These are phyloP conservation scores for Pythium vanterpoolii DNA, from an alignment of 352 stramenopile genomes.

Conservation along the genomic window DNA sequence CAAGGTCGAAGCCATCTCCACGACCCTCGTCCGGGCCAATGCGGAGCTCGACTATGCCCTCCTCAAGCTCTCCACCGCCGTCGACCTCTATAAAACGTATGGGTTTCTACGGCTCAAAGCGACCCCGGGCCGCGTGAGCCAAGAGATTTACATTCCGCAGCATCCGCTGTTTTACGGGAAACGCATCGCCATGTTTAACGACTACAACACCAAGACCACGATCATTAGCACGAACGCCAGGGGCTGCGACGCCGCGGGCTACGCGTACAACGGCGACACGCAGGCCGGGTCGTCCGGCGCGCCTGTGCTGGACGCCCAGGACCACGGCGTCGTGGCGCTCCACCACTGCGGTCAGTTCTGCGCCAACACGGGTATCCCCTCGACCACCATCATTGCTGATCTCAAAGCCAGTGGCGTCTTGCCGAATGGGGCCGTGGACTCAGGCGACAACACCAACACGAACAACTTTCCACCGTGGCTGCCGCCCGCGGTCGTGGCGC, in stretches of 20 bases:
- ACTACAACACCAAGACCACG: conserved; percentile 39
- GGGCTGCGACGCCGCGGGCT: conserved; percentile 36
- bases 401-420: conserved; percentile 28
- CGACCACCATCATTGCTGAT: conserved; percentile 41
- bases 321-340: conserved; percentile 64
- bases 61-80: conserved; percentile 39
- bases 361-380: conserved; percentile 53
- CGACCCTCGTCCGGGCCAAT: conserved; percentile 44
- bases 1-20: conserved; percentile 37
- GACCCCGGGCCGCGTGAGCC: conserved; percentile 24
- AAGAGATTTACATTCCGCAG: conserved; percentile 56
- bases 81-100: conserved; percentile 42
- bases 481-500: conserved; percentile 20
- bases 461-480: conserved; percentile 40
- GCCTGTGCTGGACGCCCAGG: conserved; percentile 42
- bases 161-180: conserved; percentile 49
- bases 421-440: conserved; percentile 32
- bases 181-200: conserved; percentile 45
- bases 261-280: conserved; percentile 66
- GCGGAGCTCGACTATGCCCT: conserved; percentile 58
- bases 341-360: conserved; percentile 64
- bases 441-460: conserved; percentile 35
- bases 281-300: conserved; percentile 60
- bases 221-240: conserved; percentile 30
- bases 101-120: conserved; percentile 53